phyloP scores from a whole-genome alignment of 805 yeast genomes.

The Cyberlindnera misumaiensis region DNA sequence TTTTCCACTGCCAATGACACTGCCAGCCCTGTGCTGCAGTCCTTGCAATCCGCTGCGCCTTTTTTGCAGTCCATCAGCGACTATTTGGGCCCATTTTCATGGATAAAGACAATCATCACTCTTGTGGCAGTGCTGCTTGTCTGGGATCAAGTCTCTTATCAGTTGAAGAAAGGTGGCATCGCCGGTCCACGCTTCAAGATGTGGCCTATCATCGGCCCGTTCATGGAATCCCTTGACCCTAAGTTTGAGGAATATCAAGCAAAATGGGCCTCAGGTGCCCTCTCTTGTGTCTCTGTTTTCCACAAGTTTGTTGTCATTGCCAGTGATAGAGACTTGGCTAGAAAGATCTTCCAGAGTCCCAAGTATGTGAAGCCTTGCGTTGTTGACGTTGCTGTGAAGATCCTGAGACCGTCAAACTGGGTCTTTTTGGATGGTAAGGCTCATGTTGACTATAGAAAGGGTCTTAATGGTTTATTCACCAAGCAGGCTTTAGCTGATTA shows the following conservation, averaged over 20 bases:
- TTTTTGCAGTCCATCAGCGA: conserved; percentile 4
- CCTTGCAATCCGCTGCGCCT: conserved; percentile 3
- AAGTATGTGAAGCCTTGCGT: conserved; percentile 93
- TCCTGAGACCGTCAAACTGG: conserved; percentile 94
- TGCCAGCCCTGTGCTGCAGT: conserved; percentile 8
- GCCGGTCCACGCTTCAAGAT: conserved; percentile 86
- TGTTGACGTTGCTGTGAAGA: conserved; percentile 93
- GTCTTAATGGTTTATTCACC: conserved; percentile 85
- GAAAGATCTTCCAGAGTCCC: conserved; percentile 82
- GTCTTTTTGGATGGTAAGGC: conserved; percentile 95
- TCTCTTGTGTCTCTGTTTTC: conserved; percentile 95
- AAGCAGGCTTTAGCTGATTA: conserved; percentile 76
- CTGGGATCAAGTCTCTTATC: conserved; percentile 75
- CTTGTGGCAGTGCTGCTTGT: conserved; percentile 41
- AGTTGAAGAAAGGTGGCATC: conserved; percentile 74
- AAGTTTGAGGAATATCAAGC: conserved; percentile 89
- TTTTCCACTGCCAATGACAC: conserved; percentile 13
- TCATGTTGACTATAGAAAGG: conserved; percentile 87
- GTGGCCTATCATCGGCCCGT: conserved; percentile 97
- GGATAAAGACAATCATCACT: conserved; percentile 48
- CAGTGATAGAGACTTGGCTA: conserved; percentile 76
- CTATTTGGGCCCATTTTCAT: conserved; percentile 28
- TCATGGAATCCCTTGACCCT: conserved; percentile 89
- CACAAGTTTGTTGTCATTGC: conserved; percentile 97
- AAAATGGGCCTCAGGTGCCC: conserved; percentile 92